These are phyloP conservation scores for Didymella pomorum DNA, from an alignment of 2,329 filamentous ascomycete species.

Conservation along the genomic window DNA sequence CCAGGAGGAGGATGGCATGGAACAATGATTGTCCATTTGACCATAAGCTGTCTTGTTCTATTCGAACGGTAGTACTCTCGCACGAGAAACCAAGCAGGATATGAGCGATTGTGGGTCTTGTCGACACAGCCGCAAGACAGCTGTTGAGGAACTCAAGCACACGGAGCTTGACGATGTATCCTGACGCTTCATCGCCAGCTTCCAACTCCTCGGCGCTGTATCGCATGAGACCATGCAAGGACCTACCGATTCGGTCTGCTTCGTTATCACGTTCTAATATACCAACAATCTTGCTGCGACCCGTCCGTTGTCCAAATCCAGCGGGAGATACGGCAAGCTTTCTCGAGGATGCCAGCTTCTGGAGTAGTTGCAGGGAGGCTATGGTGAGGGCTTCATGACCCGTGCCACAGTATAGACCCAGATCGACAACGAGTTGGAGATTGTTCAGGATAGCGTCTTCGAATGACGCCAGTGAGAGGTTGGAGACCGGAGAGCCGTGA, in stretches of 20 bases:
- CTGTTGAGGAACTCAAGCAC: constrained; percentile 86
- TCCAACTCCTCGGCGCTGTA: constrained; percentile 74
- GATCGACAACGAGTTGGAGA: constrained; percentile 77
- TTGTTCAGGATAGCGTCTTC: constrained; percentile 90
- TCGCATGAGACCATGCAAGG: constrained; percentile 73
- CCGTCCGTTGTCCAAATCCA: constrained; percentile 67
- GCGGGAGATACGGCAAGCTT: constrained; percentile 78
- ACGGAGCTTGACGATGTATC: constrained; percentile 82
- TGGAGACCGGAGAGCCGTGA: constrained; percentile 70
- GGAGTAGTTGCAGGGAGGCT: constrained; percentile 80
- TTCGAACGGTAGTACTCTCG: constrained; percentile 71
- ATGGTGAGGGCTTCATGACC: constrained; percentile 83
- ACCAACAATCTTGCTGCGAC: constrained; percentile 85
- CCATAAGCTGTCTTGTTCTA: constrained; percentile 75
- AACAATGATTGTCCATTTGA: constrained; percentile 78
- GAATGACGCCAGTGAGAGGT: constrained; percentile 82
- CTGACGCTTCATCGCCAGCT: constrained; percentile 71
- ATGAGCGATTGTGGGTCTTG: constrained; percentile 87
- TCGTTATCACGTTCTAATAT: constrained; percentile 85
- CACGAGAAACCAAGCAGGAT: constrained; percentile 88
- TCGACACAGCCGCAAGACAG: constrained; percentile 76
- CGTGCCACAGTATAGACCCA: constrained; percentile 87
- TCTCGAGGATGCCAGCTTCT: constrained; percentile 84
- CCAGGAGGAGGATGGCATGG: constrained; percentile 78
- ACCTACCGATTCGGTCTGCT: constrained; percentile 78